phyloP scores from a whole-genome alignment of 768 basidiomycete genomes.

The Boletus subparvulus region DNA sequence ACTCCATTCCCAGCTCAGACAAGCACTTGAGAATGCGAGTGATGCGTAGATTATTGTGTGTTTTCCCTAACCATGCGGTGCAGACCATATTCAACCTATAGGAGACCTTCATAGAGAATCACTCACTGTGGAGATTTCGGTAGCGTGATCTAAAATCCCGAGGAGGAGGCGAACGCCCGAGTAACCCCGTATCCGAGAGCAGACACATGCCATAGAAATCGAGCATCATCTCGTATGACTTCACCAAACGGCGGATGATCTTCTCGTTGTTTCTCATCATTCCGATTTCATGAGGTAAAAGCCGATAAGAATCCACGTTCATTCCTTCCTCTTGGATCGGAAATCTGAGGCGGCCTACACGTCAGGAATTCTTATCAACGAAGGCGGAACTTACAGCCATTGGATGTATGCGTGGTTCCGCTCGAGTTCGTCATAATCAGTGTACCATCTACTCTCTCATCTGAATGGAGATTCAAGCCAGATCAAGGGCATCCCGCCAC shows the following conservation, averaged over 20 bases:
- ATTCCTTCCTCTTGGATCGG: conserved; percentile 74
- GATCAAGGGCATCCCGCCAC: conserved; percentile 8
- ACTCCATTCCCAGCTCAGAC: conserved; percentile 68
- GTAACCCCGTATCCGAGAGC: conserved; percentile 54
- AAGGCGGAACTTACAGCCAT: conserved; percentile 59
- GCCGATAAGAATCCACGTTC: conserved; percentile 65
- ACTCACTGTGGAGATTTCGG: conserved; percentile 65
- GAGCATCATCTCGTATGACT: conserved; percentile 71
- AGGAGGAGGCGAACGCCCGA: conserved; percentile 51
- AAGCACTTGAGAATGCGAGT: conserved; percentile 76
- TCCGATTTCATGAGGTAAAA: conserved; percentile 62
- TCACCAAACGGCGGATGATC: conserved; percentile 50
- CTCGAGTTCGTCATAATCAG: conserved; percentile 62
- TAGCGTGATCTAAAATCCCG: conserved; percentile 56
- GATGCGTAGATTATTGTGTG: conserved; percentile 77
- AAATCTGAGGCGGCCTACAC: conserved; percentile 42
- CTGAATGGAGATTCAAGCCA: neutral
- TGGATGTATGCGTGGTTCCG: conserved; percentile 73
- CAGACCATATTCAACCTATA: neutral
- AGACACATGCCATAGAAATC: conserved; percentile 80
- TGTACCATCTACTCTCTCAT: conserved; percentile 54
- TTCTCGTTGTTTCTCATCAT: conserved; percentile 51
- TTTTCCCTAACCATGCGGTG: conserved; percentile 43
- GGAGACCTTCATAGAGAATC: neutral
- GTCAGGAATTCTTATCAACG: neutral